phyloP scores from a whole-genome alignment of 371 early-diverging fungal species.

The Circinella umbellata region DNA sequence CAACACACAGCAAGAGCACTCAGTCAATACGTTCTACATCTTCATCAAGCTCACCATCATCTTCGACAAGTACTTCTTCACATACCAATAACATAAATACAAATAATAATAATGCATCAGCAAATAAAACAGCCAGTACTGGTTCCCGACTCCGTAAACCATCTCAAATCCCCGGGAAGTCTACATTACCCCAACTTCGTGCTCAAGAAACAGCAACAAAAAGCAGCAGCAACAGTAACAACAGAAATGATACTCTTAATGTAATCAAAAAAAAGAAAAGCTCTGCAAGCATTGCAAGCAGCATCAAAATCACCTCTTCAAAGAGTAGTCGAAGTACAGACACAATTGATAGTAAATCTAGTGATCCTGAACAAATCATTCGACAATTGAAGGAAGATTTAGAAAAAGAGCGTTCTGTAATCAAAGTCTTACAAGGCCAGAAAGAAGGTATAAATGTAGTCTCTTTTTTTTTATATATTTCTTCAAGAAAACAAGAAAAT shows the following conservation, averaged over 20 bases:
- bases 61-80: not conserved
- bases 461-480: too few relatives aligned
- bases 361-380: constrained; percentile 9
- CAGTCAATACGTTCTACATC: constrained; percentile 9
- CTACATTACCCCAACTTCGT: constrained; percentile 2
- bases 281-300: not conserved
- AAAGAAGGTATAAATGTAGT: constrained; percentile 40
- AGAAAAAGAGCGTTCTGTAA: constrained; percentile 37
- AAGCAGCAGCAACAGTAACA: not conserved
- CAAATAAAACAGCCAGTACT: constrained; percentile 1
- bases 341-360: not conserved
- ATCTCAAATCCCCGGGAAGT: constrained; percentile 17
- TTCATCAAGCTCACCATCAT: constrained; percentile 5
- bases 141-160: constrained; percentile 22
- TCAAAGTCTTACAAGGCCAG: constrained; percentile 42
- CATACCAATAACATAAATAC: not conserved
- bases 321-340: not conserved
- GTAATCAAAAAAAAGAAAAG: constrained; percentile 7
- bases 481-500: too few relatives aligned
- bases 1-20: constrained; percentile 13
- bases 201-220: not conserved
- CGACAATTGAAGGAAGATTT: constrained; percentile 31
- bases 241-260: not conserved
- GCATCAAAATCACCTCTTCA: not conserved
- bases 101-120: constrained; percentile 11